Evolutionary conservation across 495 filamentous ascomycete genomes (phyloP).

Genomic region (Achaetomiella virescens): DNA sequence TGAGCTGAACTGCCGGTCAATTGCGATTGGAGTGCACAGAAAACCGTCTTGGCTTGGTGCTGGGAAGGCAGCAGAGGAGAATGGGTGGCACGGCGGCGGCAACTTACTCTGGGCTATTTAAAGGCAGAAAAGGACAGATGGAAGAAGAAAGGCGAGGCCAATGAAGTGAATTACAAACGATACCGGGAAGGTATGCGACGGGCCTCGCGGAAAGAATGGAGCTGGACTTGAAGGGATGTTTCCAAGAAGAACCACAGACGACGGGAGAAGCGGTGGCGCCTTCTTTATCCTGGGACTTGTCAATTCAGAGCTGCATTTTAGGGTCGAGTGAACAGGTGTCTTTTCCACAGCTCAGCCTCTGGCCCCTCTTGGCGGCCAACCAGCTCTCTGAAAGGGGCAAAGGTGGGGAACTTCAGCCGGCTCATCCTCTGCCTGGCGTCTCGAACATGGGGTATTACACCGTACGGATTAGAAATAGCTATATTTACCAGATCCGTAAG

Average conservation of each 20-base stretch:
- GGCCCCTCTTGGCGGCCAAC: conserved; percentile 6
- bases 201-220: conserved; percentile 2
- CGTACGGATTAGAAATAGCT: background rate
- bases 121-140: conserved; percentile 20
- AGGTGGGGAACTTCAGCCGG: background rate
- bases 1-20: conserved; percentile 3
- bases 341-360: conserved; percentile 23
- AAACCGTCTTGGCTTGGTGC: background rate
- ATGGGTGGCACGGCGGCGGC: background rate
- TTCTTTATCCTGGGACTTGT: conserved; percentile 23
- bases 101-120: conserved; percentile 27
- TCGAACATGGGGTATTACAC: background rate
- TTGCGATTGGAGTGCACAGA: background rate
- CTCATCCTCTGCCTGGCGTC: background rate
- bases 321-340: conserved; percentile 30
- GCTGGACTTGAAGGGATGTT: conserved; percentile 11
- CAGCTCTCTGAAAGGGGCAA: conserved; percentile 2
- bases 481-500: no score
- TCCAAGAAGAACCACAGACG: conserved; percentile 8
- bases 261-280: conserved; percentile 13
- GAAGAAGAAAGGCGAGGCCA: background rate
- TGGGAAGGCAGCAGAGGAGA: background rate
- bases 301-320: conserved; percentile 19
- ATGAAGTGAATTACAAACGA: conserved; percentile 14
- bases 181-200: conserved; percentile 8